These are phyloP conservation scores for Craterostigma plantagineum DNA, from an alignment of 257 asterid species.

Conservation along the genomic window DNA sequence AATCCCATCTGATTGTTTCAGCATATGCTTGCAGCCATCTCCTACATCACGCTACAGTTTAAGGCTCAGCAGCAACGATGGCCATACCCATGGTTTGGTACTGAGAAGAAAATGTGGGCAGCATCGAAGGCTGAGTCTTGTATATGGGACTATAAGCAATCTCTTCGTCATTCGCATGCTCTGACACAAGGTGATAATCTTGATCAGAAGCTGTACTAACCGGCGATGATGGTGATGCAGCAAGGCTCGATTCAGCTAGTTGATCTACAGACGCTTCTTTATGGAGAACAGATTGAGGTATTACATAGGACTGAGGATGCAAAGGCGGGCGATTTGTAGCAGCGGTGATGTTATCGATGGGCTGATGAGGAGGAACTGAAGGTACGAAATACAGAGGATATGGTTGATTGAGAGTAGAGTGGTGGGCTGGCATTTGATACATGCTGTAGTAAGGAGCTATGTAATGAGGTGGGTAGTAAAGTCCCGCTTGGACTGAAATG, in stretches of 20 bases:
- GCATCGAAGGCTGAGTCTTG: constrained; percentile 64
- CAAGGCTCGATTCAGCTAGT: constrained; percentile 24
- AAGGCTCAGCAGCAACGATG: no score
- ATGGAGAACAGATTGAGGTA: constrained; percentile 17
- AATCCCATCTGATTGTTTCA: no score
- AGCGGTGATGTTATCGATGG: constrained; percentile 17
- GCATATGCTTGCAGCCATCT: no score
- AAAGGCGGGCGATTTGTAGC: constrained; percentile 24
- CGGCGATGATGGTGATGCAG: constrained; percentile 12
- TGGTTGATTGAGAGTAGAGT: constrained; percentile 31
- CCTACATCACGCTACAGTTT: no score
- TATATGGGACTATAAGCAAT: constrained; percentile 59
- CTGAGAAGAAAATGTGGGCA: constrained; percentile 39
- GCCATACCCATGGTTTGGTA: constrained; percentile 25
- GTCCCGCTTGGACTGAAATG: constrained; percentile 37
- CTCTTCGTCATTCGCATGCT: constrained; percentile 28
- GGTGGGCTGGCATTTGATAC: constrained; percentile 50
- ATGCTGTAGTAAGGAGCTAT: constrained; percentile 35
- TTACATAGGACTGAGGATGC: constrained; percentile 3
- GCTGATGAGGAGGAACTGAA: constrained; percentile 21
- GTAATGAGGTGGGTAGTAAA: constrained; percentile 39
- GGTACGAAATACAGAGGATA: constrained; percentile 53
- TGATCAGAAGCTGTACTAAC: constrained; percentile 17
- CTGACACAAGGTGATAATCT: constrained; percentile 14
- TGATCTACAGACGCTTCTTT: constrained; percentile 26